Evolutionary conservation across 805 yeast genomes (phyloP).

Genomic region (Starmera pachycereana): DNA sequence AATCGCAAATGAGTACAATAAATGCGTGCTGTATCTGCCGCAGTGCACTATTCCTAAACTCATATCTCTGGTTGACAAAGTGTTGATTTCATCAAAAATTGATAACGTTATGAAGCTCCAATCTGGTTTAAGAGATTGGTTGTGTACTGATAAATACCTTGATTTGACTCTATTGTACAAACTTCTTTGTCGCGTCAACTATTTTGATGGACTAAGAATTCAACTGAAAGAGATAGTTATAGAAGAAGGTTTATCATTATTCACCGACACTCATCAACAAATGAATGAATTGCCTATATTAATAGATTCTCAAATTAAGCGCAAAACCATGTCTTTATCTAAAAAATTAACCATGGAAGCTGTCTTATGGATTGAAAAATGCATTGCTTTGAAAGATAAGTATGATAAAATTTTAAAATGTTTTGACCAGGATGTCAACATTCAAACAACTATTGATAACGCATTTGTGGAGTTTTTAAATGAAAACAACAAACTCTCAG

Average conservation of each 20-base stretch:
- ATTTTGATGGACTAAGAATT: slow-evolving; percentile 36
- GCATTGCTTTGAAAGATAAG: slow-evolving; percentile 41
- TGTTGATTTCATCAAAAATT: slow-evolving; percentile 45
- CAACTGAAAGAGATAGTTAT: slow-evolving; percentile 38
- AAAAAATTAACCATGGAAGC: slow-evolving; percentile 37
- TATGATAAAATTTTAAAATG: slow-evolving; percentile 36
- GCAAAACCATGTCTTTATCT: slow-evolving; percentile 4
- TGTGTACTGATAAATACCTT: slow-evolving; percentile 31
- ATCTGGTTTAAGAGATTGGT: slow-evolving; percentile 49
- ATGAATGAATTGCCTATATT: slow-evolving; percentile 10
- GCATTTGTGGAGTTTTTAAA: slow-evolving; percentile 58
- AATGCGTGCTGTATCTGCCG: slow-evolving; percentile 46
- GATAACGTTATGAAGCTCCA: slow-evolving; percentile 42
- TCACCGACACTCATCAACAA: slow-evolving; percentile 2
- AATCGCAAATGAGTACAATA: slow-evolving; percentile 50
- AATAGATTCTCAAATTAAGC: slow-evolving; percentile 9
- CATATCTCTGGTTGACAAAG: slow-evolving; percentile 44
- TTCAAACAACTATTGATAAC: slow-evolving; percentile 46
- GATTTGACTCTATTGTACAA: slow-evolving; percentile 39
- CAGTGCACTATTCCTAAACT: slow-evolving; percentile 43
- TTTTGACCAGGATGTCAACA: slow-evolving; percentile 34
- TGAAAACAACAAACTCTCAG: slow-evolving; percentile 35
- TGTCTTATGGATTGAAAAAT: slow-evolving; percentile 53
- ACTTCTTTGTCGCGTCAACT: slow-evolving; percentile 45
- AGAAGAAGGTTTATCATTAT: slow-evolving; percentile 28